These are phyloP conservation scores for Heliamphora pulchella DNA, from an alignment of 179 eudicot genomes.

Conservation along the genomic window DNA sequence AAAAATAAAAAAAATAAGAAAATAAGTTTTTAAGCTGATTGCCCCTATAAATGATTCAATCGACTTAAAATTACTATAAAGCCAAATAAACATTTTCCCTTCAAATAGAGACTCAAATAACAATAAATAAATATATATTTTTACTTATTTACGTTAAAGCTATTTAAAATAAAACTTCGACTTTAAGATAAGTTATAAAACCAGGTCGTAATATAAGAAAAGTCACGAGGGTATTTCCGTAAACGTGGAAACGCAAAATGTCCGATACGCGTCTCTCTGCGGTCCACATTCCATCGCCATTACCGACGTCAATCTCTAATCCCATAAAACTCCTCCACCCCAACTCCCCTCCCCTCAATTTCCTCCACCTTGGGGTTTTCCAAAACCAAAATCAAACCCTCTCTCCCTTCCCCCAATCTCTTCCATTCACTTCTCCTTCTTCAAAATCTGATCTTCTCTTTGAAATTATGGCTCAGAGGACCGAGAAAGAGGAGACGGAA, in stretches of 20 bases:
- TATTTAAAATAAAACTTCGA: too few species aligned
- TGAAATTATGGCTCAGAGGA: slow-evolving; percentile 37
- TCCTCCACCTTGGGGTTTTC: neutral
- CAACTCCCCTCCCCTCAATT: neutral
- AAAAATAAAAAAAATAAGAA: too few species aligned
- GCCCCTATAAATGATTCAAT: too few species aligned
- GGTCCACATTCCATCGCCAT: slow-evolving; percentile 32
- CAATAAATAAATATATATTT: too few species aligned
- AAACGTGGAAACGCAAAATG: slow-evolving; percentile 13
- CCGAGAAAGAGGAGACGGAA: slow-evolving; percentile 52
- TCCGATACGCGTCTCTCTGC: slow-evolving; percentile 31
- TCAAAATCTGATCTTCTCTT: too few species aligned
- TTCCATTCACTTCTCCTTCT: too few species aligned
- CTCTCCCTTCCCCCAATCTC: neutral
- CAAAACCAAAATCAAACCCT: neutral
- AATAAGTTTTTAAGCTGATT: too few species aligned
- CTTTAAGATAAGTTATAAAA: too few species aligned
- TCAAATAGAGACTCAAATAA: too few species aligned
- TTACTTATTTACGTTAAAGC: too few species aligned
- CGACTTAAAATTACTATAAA: too few species aligned
- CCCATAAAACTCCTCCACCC: neutral
- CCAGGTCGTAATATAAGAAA: neutral
- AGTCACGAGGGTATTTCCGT: slow-evolving; percentile 16
- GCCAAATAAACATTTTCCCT: too few species aligned
- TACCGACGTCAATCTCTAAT: slow-evolving; percentile 21